Percentiles rank a stretch among this genome's conserved stretches.
phyloP scores from a whole-genome alignment of 2,329 filamentous ascomycete genomes.

The Fusarium clavum region DNA sequence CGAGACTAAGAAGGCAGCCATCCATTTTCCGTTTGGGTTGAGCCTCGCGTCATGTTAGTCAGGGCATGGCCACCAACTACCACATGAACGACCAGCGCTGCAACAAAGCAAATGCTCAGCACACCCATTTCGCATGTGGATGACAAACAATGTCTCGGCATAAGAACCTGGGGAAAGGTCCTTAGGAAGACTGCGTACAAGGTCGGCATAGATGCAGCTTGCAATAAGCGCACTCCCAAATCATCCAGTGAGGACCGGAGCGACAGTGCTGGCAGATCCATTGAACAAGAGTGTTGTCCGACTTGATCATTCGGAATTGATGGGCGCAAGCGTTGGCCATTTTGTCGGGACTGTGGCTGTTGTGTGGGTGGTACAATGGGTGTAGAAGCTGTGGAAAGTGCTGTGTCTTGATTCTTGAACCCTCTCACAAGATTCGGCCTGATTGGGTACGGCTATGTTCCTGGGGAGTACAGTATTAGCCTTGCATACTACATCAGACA shows the following conservation, averaged over 20 bases:
- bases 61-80: slow-evolving; percentile 32
- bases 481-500: slow-evolving; percentile 37
- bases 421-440: slow-evolving; percentile 39
- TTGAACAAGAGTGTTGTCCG: slow-evolving; percentile 72
- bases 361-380: slow-evolving; percentile 30
- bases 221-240: slow-evolving; percentile 77
- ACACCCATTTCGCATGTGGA: slow-evolving; percentile 29
- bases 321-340: slow-evolving; percentile 70
- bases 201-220: slow-evolving; percentile 72
- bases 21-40: slow-evolving; percentile 26
- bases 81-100: slow-evolving; percentile 28
- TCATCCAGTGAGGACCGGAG: slow-evolving; percentile 74
- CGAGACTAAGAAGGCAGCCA: slow-evolving; percentile 32
- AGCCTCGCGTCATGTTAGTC: slow-evolving; percentile 41
- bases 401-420: slow-evolving; percentile 27
- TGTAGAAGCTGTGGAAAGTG: slow-evolving; percentile 34
- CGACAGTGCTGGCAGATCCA: slow-evolving; percentile 75
- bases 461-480: slow-evolving; percentile 41
- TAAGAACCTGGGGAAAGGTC: slow-evolving; percentile 13
- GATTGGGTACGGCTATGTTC: slow-evolving; percentile 40
- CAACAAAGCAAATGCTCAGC: slow-evolving; percentile 13
- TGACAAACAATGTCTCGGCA: slow-evolving; percentile 35
- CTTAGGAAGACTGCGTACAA: slow-evolving; percentile 60
- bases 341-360: slow-evolving; percentile 44
- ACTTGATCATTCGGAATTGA: slow-evolving; percentile 74